Evolutionary conservation across 176 grass and related monocot genomes (phyloP).

Genomic region (Aechmea fasciata): DNA sequence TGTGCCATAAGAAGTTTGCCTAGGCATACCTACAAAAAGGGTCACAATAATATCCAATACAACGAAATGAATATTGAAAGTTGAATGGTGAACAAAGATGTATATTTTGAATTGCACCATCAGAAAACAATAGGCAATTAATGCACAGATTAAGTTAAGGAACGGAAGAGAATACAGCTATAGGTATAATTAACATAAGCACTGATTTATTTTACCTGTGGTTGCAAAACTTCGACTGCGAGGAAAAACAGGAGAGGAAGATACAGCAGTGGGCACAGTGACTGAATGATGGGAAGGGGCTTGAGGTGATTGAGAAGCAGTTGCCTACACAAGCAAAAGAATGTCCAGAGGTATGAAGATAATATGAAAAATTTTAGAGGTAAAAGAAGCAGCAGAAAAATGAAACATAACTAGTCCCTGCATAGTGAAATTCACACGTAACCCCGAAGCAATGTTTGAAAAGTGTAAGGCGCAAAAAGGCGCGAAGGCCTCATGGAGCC

Average conservation of each 20-base stretch:
- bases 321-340: slow-evolving; percentile 24
- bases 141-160: background rate
- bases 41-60: background rate
- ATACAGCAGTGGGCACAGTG: slow-evolving; percentile 32
- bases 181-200: background rate
- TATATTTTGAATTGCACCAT: background rate
- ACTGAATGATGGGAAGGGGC: slow-evolving; percentile 46
- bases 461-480: too few species aligned
- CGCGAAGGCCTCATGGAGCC: too few species aligned
- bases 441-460: background rate
- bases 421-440: background rate
- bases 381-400: background rate
- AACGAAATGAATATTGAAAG: background rate
- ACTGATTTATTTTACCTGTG: slow-evolving; percentile 39
- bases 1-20: slow-evolving; percentile 55
- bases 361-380: slow-evolving; percentile 14
- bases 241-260: slow-evolving; percentile 42
- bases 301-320: slow-evolving; percentile 37
- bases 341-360: slow-evolving; percentile 17
- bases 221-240: slow-evolving; percentile 53
- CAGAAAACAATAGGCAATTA: background rate
- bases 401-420: background rate
- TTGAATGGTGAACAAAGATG: background rate
- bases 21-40: slow-evolving; percentile 54
- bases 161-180: background rate